Conservation (phyloP, 129 eudicot genomes). For the Arctium lappa region DNA sequence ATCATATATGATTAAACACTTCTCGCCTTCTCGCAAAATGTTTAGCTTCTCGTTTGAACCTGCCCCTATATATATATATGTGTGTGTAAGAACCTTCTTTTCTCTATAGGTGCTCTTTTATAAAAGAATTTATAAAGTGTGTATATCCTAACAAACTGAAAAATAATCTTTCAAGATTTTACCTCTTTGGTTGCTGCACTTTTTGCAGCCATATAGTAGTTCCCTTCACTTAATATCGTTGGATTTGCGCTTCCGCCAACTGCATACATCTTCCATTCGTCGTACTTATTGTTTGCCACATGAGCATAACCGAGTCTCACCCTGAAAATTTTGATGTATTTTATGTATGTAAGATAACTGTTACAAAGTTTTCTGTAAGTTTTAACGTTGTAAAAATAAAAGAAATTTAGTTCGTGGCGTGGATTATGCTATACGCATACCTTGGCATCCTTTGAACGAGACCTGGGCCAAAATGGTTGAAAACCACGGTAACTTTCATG, state of each 20-base stretch:
- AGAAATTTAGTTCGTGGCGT: neutral
- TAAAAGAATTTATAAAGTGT: too few relatives aligned
- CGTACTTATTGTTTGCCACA: slow-evolving; percentile 56
- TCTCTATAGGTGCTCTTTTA: too few relatives aligned
- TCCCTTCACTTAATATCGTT: slow-evolving; percentile 59
- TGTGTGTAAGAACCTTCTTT: too few relatives aligned
- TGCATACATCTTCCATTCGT: slow-evolving; percentile 53
- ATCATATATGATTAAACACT: too few relatives aligned
- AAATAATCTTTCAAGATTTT: neutral
- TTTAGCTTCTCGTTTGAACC: too few relatives aligned
- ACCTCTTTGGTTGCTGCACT: slow-evolving; percentile 30
- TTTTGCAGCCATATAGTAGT: slow-evolving; percentile 46
- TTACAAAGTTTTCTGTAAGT: neutral
- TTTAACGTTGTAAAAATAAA: neutral
- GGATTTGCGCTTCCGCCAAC: slow-evolving; percentile 61
- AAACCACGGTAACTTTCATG: slow-evolving; percentile 65
- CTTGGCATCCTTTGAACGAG: slow-evolving; percentile 76
- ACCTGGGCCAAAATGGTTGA: slow-evolving; percentile 64
- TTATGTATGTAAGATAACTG: slow-evolving; percentile 1
- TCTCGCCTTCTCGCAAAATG: too few relatives aligned
- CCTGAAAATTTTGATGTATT: slow-evolving; percentile 13
- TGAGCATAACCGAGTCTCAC: slow-evolving; percentile 58
- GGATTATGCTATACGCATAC: slow-evolving; percentile 16
- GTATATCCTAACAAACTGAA: neutral
- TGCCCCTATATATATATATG: too few relatives aligned